A percentile compares a stretch with the other conserved stretches of the same genome.
Evolutionary conservation across 495 filamentous ascomycete genomes (phyloP).

Genomic region (Clavariopsis aquatica): DNA sequence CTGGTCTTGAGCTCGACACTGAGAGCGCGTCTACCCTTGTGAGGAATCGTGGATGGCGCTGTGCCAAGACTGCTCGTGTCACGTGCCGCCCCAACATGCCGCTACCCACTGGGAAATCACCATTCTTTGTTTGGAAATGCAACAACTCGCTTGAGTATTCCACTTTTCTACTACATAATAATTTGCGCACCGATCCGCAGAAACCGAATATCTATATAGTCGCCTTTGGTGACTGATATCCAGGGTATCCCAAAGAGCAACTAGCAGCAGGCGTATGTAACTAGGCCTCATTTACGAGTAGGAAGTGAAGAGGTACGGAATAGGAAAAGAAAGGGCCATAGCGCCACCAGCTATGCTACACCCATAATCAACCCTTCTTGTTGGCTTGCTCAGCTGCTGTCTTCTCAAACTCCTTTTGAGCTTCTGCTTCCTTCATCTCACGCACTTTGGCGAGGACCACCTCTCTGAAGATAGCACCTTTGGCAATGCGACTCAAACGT

Average conservation of each 20-base stretch:
- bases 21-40: slow-evolving; percentile 21
- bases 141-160: too few relatives aligned
- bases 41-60: background rate
- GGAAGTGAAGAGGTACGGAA: background rate
- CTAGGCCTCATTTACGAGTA: background rate
- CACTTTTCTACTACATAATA: background rate
- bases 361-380: slow-evolving; percentile 15
- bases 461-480: slow-evolving; percentile 91
- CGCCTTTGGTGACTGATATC: slow-evolving; percentile 13
- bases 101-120: too few relatives aligned
- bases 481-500: slow-evolving; percentile 72
- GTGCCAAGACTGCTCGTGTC: background rate
- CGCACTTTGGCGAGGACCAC: slow-evolving; percentile 96
- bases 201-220: slow-evolving; percentile 8
- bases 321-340: background rate
- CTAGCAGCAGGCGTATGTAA: background rate
- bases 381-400: slow-evolving; percentile 33
- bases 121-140: too few relatives aligned
- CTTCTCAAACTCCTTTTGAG: slow-evolving; percentile 48
- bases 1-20: background rate
- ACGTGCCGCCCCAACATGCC: background rate
- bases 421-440: slow-evolving; percentile 86
- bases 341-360: background rate
- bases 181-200: background rate
- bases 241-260: slow-evolving; percentile 24